Percentiles rank a stretch among this genome's conserved stretches.
phyloP scores from a whole-genome alignment of 2,329 filamentous ascomycete genomes.

The Penicillium palitans region DNA sequence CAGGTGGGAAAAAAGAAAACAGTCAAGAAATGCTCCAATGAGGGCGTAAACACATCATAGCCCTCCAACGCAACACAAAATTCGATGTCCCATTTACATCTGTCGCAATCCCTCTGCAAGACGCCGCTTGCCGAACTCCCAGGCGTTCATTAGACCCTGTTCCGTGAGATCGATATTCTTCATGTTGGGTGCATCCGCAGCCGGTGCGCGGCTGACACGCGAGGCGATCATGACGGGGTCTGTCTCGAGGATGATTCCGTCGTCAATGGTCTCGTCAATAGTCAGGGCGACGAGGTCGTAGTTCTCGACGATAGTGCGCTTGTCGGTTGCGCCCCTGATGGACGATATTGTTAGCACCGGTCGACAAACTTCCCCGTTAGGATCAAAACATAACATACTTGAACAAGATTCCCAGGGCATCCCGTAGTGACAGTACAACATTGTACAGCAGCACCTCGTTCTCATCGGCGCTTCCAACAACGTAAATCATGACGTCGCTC shows the following conservation, averaged over 20 bases:
- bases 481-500: slow-evolving; percentile 94
- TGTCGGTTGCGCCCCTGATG: slow-evolving; percentile 86
- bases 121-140: slow-evolving; percentile 90
- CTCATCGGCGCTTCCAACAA: slow-evolving; percentile 87
- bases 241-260: slow-evolving; percentile 95
- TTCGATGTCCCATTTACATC: slow-evolving; percentile 31
- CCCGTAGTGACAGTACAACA: slow-evolving; percentile 84
- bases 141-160: slow-evolving; percentile 90
- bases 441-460: slow-evolving; percentile 97
- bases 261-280: slow-evolving; percentile 92
- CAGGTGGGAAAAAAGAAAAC: slow-evolving; percentile 15
- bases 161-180: slow-evolving; percentile 95
- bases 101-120: slow-evolving; percentile 84
- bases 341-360: slow-evolving; percentile 19
- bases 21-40: slow-evolving; percentile 23
- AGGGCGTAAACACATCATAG: slow-evolving; percentile 22
- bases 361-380: neutral
- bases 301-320: slow-evolving; percentile 97
- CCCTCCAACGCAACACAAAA: slow-evolving; percentile 23
- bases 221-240: slow-evolving; percentile 93
- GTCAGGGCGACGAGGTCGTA: slow-evolving; percentile 94
- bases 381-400: slow-evolving; percentile 64
- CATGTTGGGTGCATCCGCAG: slow-evolving; percentile 81
- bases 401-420: slow-evolving; percentile 85
- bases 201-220: slow-evolving; percentile 86